phyloP scores from a whole-genome alignment of 768 basidiomycete genomes.

The Amanita fuliginea region DNA sequence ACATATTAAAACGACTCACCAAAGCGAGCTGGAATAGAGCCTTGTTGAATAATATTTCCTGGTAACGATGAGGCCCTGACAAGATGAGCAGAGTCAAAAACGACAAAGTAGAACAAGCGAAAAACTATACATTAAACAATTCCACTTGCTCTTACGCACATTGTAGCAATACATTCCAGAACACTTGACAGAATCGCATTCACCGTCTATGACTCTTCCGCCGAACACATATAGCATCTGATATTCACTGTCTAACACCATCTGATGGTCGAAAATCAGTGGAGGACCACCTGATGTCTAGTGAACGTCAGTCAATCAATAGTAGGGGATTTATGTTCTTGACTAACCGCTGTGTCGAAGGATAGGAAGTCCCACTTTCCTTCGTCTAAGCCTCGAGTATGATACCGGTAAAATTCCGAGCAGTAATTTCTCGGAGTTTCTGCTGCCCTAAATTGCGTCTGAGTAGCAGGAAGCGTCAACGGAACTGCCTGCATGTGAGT shows the following conservation, averaged over 20 bases:
- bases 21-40: slow-evolving; percentile 46
- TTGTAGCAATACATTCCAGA: slow-evolving; percentile 70
- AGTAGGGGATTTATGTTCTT: not conserved
- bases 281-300: slow-evolving; percentile 62
- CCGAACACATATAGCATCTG: slow-evolving; percentile 72
- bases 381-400: slow-evolving; percentile 44
- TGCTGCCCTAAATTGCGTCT: slow-evolving; percentile 2
- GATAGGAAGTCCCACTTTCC: slow-evolving; percentile 69
- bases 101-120: not conserved
- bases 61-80: slow-evolving; percentile 15
- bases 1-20: slow-evolving; percentile 24
- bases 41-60: slow-evolving; percentile 19
- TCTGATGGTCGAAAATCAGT: slow-evolving; percentile 71
- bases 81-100: not conserved
- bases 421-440: slow-evolving; percentile 23
- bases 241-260: slow-evolving; percentile 61
- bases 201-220: slow-evolving; percentile 59
- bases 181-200: slow-evolving; percentile 49
- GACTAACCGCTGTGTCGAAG: slow-evolving; percentile 52
- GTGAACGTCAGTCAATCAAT: not conserved
- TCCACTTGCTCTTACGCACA: slow-evolving; percentile 57
- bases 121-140: slow-evolving; percentile 45
- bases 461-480: slow-evolving; percentile 2
- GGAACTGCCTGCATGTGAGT: not conserved
- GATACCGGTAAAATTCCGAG: slow-evolving; percentile 72